phyloP scores from a whole-genome alignment of 1,139 yeast genomes.

The Diutina neorugosa region DNA sequence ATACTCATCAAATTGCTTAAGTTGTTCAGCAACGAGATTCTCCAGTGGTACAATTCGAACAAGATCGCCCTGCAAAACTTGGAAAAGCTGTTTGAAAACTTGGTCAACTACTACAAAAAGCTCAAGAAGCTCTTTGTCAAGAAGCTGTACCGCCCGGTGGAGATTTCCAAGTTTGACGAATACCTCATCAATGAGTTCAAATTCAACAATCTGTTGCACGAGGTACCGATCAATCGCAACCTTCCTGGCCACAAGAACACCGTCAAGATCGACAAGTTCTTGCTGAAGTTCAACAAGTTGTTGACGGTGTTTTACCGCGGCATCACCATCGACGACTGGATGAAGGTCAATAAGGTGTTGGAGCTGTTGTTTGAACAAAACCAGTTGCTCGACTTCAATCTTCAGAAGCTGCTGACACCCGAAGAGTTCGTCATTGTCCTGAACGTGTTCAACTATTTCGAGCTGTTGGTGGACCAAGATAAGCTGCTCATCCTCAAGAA shows the following conservation, averaged over 20 bases:
- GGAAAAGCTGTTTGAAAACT: constrained; percentile 32
- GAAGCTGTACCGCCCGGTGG: constrained; percentile 66
- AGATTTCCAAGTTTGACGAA: constrained; percentile 27
- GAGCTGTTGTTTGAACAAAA: constrained; percentile 48
- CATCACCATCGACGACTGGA: constrained; percentile 68
- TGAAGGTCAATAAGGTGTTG: constrained; percentile 57
- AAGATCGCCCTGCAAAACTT: constrained; percentile 26
- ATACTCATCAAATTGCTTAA: constrained; percentile 57
- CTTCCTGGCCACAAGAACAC: constrained; percentile 35
- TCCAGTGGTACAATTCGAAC: constrained; percentile 57
- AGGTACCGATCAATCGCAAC: constrained; percentile 37
- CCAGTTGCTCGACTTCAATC: constrained; percentile 37
- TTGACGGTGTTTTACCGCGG: constrained; percentile 48
- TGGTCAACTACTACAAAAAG: constrained; percentile 51
- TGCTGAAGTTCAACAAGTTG: constrained; percentile 53
- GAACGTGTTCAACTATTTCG: constrained; percentile 62
- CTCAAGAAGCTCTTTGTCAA: constrained; percentile 66
- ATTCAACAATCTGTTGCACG: constrained; percentile 30
- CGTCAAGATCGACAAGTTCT: constrained; percentile 39
- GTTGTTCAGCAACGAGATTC: constrained; percentile 53
- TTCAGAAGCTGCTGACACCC: constrained; percentile 25
- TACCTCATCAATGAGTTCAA: constrained; percentile 27
- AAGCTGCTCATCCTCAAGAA: constrained; percentile 32
- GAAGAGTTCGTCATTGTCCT: constrained; percentile 54
- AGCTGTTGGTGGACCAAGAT: constrained; percentile 35